Conservation (phyloP, 352 stramenopile species). For the Pythium biforme region DNA sequence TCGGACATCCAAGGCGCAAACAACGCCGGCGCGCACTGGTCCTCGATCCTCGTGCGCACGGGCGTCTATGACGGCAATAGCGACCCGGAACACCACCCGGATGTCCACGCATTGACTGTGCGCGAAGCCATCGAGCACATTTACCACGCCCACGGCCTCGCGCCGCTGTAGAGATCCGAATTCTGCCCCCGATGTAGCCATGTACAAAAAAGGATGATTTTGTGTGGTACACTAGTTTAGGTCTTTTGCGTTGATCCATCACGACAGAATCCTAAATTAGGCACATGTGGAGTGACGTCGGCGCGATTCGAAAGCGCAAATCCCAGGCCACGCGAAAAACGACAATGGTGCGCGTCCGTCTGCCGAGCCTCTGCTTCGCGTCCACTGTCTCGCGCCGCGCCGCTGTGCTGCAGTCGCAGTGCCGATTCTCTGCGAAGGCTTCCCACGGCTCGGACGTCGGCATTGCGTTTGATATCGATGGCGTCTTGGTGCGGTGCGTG, state of each 20-base stretch:
- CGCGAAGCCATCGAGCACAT: conserved; percentile 71
- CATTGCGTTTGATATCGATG: conserved; percentile 91
- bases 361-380: conserved; percentile 1
- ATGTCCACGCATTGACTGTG: conserved; percentile 57
- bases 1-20: conserved; percentile 87
- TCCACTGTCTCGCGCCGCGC: conserved; percentile 34
- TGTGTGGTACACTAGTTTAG: background rate
- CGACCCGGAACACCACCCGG: conserved; percentile 52
- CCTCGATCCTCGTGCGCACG: conserved; percentile 82
- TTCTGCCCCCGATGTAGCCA: background rate
- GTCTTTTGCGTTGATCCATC: background rate
- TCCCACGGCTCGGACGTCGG: conserved; percentile 42
- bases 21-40: conserved; percentile 74
- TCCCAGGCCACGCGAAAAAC: background rate
- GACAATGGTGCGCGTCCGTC: background rate
- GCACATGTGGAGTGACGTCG: conserved; percentile 4
- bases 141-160: conserved; percentile 53
- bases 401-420: conserved; percentile 13
- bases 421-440: background rate
- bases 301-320: background rate
- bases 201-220: background rate
- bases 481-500: conserved; percentile 83
- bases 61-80: conserved; percentile 68
- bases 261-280: conserved; percentile 9
- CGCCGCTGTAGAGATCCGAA: conserved; percentile 5